Percentiles rank a stretch among this genome's conserved stretches.
phyloP scores from a whole-genome alignment of 805 yeast genomes.

The Metschnikowia aberdeeniae region DNA sequence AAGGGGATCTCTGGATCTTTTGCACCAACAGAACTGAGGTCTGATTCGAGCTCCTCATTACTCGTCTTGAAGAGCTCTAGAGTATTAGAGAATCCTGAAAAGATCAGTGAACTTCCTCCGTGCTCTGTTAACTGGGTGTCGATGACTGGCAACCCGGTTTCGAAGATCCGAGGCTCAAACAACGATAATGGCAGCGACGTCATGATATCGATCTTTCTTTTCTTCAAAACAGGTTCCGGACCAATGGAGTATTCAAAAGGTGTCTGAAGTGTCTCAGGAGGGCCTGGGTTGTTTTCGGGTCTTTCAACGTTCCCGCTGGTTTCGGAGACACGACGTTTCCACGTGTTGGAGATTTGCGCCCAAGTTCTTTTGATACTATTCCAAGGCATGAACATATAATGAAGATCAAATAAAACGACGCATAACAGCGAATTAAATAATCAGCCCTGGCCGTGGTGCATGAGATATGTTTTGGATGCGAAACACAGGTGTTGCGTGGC shows the following conservation, averaged over 20 bases:
- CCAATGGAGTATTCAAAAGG: not conserved
- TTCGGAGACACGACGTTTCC: not conserved
- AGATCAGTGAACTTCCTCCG: conserved; percentile 1
- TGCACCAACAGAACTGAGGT: not conserved
- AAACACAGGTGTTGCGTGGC: not conserved
- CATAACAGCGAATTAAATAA: no score
- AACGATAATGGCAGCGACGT: not conserved
- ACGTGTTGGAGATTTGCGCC: conserved; percentile 6
- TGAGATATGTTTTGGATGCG: conserved; percentile 2
- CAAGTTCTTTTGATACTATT: conserved; percentile 11
- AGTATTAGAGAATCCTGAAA: not conserved
- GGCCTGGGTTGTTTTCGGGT: not conserved
- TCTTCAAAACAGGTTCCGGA: not conserved
- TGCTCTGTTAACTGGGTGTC: not conserved
- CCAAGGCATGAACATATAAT: conserved; percentile 7
- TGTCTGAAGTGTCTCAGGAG: not conserved
- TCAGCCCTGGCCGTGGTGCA: not conserved
- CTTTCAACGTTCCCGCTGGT: not conserved
- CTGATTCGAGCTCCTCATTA: not conserved
- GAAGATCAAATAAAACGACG: not conserved
- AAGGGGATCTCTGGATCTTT: not conserved
- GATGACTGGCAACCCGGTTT: not conserved
- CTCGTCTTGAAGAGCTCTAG: not conserved
- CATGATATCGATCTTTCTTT: not conserved
- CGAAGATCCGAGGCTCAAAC: not conserved